phyloP scores from a whole-genome alignment of 306 rosid species.

The Spatholobus suberectus region DNA sequence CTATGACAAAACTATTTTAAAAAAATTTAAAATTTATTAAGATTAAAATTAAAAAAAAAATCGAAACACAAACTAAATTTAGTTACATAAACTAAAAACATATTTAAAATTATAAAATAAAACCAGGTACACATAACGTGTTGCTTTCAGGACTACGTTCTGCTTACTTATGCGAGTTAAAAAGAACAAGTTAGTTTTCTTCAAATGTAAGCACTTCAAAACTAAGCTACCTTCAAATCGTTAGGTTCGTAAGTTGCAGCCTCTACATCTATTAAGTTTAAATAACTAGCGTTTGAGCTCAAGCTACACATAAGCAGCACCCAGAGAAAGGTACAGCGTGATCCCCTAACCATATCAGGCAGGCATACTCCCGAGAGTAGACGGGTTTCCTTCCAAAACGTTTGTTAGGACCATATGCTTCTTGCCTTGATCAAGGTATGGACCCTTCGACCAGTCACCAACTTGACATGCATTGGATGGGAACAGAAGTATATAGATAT shows the following conservation, averaged over 20 bases:
- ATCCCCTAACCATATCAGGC: neutral
- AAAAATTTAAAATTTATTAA: too few species aligned
- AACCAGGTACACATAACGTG: neutral
- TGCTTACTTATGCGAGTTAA: slow-evolving; percentile 28
- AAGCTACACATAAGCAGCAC: slow-evolving; percentile 23
- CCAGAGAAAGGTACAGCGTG: neutral
- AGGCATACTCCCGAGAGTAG: neutral
- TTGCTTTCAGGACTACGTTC: slow-evolving; percentile 42
- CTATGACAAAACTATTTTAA: too few species aligned
- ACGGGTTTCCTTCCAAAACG: slow-evolving; percentile 16
- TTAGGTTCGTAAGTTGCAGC: slow-evolving; percentile 69
- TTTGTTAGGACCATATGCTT: neutral
- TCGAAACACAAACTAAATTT: neutral
- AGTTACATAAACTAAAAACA: neutral
- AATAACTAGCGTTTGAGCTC: slow-evolving; percentile 4
- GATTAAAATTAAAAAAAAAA: neutral
- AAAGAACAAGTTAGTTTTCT: slow-evolving; percentile 50
- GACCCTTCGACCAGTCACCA: slow-evolving; percentile 35
- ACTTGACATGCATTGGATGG: slow-evolving; percentile 16
- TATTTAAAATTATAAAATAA: neutral
- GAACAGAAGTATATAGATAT: neutral
- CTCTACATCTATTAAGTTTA: slow-evolving; percentile 53
- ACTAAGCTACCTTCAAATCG: slow-evolving; percentile 60
- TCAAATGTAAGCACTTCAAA: slow-evolving; percentile 61
- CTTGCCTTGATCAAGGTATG: slow-evolving; percentile 16